Conservation (phyloP, 2,329 filamentous ascomycete species). For the Alternaria ventricosa region DNA sequence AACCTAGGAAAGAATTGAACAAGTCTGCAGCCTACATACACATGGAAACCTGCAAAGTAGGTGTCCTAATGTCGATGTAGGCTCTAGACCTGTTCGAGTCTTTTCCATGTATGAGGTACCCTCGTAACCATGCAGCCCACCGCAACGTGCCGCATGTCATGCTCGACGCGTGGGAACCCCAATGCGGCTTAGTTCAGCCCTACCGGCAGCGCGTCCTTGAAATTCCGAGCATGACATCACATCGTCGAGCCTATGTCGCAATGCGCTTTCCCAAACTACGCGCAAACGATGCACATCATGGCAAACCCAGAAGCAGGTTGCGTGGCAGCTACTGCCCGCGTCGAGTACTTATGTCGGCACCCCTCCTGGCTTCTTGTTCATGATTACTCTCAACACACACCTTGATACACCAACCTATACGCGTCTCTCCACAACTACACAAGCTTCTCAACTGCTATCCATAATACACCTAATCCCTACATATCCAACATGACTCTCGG, state of each 20-base stretch:
- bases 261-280: conserved; percentile 17
- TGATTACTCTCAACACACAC: not conserved
- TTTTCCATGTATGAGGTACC: not conserved
- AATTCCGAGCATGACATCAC: conserved; percentile 20
- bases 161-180: not conserved
- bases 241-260: conserved; percentile 11
- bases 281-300: conserved; percentile 17
- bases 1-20: not conserved
- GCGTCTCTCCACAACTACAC: conserved; percentile 4
- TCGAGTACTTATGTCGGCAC: conserved; percentile 4
- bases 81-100: not conserved
- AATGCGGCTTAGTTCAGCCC: conserved; percentile 8
- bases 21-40: not conserved
- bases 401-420: conserved; percentile 1
- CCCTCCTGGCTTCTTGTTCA: not conserved
- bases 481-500: conserved; percentile 35
- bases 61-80: not conserved
- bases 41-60: not conserved
- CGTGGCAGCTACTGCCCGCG: conserved; percentile 1
- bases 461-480: not conserved
- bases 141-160: not conserved
- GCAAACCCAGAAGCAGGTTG: conserved; percentile 12
- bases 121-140: not conserved
- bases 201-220: not conserved
- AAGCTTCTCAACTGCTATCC: not conserved